Evolutionary conservation across 2,329 filamentous ascomycete species (phyloP).

Genomic region (Claviceps pazoutovae): DNA sequence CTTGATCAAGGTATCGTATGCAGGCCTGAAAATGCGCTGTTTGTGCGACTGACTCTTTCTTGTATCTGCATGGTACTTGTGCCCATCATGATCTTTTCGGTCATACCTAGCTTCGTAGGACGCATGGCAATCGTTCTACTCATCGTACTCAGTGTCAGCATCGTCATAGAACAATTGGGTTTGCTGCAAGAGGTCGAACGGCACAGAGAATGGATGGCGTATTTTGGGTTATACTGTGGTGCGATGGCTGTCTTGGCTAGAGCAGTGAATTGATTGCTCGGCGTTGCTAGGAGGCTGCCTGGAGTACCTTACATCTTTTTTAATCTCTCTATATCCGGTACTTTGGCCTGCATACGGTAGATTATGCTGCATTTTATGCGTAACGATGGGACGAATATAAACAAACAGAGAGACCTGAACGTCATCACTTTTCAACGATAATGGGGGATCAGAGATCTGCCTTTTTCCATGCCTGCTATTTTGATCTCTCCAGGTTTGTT

Average conservation of each 20-base stretch:
- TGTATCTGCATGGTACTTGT: constrained; percentile 29
- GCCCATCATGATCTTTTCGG: constrained; percentile 43
- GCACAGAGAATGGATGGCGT: constrained; percentile 13
- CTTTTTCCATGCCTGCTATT: too few species aligned
- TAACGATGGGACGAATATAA: background rate
- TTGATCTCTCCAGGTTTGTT: too few species aligned
- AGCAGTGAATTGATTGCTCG: constrained; percentile 2
- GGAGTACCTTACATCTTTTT: background rate
- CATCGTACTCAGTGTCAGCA: constrained; percentile 31
- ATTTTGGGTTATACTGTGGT: constrained; percentile 19
- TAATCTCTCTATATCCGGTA: too few species aligned
- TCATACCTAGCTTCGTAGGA: constrained; percentile 41
- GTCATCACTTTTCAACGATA: too few species aligned
- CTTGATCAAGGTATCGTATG: background rate
- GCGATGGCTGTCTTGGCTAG: constrained; percentile 19
- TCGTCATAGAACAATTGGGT: constrained; percentile 16
- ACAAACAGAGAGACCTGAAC: too few species aligned
- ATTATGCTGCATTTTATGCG: background rate
- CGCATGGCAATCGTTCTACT: constrained; percentile 44
- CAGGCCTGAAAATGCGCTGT: background rate
- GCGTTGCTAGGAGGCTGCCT: background rate
- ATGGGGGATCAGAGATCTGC: too few species aligned
- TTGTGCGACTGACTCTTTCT: constrained; percentile 1
- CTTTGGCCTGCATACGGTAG: background rate
- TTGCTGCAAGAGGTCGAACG: constrained; percentile 8